Base-by-base conservation (phyloP, 345 rosid genomes). In the Chamaenerion angustifolium region DNA sequence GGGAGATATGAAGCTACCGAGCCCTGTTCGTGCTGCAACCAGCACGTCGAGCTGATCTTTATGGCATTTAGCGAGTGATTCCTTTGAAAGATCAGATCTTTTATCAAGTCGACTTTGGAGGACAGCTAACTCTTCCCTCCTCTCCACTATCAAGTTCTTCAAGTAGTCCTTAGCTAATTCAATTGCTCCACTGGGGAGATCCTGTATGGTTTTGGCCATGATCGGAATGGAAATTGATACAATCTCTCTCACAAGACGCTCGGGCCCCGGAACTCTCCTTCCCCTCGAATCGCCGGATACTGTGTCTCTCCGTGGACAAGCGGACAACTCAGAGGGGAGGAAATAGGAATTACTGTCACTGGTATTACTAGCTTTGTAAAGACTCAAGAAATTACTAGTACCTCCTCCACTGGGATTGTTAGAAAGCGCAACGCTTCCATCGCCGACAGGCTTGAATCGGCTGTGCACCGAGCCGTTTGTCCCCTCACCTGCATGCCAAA, bases 381-480 rank as follows among this genome's bases (percentile, higher is more conserved):
- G 61, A 65, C 88, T 59, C 70, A 62, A 45, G 18, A 75, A 58
- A 18, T 64, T 59, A 31, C 40, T 23, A 21, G 49, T 48, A 3
- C 37, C 37, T 31, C 37, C 37, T 31, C 37, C 37, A 31, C 37
- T 31, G 10, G 37, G 37, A 31, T 31, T 31, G 37, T 61, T 70
- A 60, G 71, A 68, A 56, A 83, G 63, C 62, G 77, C 80, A 60
- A 82, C 74, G 50, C 61, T 63, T 25, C 89, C 81, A 59, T 92
- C 95, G 12, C 88, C 96, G 60, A 92, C 65, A 23, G 98, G 98
- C 81, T 83, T 84, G 68, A 92, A 92, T 62, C 98, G 66, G 64
- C 96, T 87, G 31, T 92, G 98, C 46, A 92, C 98, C 1, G 98
- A 92, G 52, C 98, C 98, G 56, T 92, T 92, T 45, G 98, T 87